A percentile compares a stretch with the other conserved stretches of the same genome.
These are phyloP conservation scores for Pichia norvegensis DNA, from an alignment of 1,139 yeast species.

Conservation along the genomic window DNA sequence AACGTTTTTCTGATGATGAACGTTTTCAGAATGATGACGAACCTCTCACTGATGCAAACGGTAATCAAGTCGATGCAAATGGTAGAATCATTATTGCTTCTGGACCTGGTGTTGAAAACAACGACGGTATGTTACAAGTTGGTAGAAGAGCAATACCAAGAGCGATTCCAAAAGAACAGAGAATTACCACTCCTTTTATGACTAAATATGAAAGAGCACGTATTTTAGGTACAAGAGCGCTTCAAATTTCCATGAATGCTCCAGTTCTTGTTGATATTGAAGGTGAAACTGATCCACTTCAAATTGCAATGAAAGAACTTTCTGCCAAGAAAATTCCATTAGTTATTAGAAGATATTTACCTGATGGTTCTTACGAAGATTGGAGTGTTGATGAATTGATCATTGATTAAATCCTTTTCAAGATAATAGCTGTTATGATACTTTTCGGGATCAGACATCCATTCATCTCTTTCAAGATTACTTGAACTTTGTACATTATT, in stretches of 20 bases:
- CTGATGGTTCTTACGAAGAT: slow-evolving; percentile 95
- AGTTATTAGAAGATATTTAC: slow-evolving; percentile 90
- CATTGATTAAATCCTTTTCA: slow-evolving; percentile 47
- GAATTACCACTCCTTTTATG: slow-evolving; percentile 97
- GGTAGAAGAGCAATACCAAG: slow-evolving; percentile 57
- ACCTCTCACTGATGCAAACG: slow-evolving; percentile 58
- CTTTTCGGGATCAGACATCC: background rate
- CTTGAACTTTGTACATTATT: slow-evolving; percentile 10
- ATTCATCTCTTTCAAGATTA: background rate
- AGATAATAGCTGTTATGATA: slow-evolving; percentile 3
- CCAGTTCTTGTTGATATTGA: slow-evolving; percentile 96
- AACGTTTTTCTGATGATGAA: slow-evolving; percentile 19
- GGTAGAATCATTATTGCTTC: slow-evolving; percentile 27
- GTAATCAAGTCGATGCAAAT: slow-evolving; percentile 50
- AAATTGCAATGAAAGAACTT: slow-evolving; percentile 94
- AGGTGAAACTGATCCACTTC: slow-evolving; percentile 99
- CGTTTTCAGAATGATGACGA: slow-evolving; percentile 50
- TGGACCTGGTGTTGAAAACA: slow-evolving; percentile 59
- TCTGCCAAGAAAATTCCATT: slow-evolving; percentile 92
- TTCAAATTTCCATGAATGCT: slow-evolving; percentile 95
- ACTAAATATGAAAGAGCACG: slow-evolving; percentile 97
- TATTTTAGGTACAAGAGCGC: slow-evolving; percentile 90
- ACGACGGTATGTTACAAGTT: slow-evolving; percentile 49
- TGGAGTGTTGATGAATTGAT: slow-evolving; percentile 99
- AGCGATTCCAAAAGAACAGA: slow-evolving; percentile 80